Evolutionary conservation across 2,329 filamentous ascomycete genomes (phyloP).

Genomic region (Colletotrichum chlorophyti): DNA sequence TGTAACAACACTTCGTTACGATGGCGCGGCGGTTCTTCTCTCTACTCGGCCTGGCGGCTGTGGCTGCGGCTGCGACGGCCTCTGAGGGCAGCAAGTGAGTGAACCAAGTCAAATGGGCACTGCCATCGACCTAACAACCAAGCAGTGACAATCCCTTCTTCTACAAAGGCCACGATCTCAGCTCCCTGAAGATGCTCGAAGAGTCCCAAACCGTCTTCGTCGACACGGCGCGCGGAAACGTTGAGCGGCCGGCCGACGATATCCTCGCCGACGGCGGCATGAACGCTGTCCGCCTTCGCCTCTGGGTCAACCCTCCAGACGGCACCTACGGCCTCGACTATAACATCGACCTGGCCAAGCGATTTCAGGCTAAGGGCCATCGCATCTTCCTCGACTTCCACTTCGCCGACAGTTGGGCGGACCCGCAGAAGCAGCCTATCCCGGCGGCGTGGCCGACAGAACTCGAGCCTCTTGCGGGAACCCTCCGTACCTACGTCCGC

Average conservation of each 20-base stretch:
- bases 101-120: background rate
- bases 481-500: constrained; percentile 41
- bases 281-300: constrained; percentile 23
- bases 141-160: constrained; percentile 12
- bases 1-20: constrained; percentile 4
- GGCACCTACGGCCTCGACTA: constrained; percentile 27
- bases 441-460: constrained; percentile 42
- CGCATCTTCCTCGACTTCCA: constrained; percentile 45
- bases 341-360: constrained; percentile 39
- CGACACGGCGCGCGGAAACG: constrained; percentile 20
- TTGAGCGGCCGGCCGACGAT: constrained; percentile 17
- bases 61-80: constrained; percentile 6
- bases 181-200: constrained; percentile 25
- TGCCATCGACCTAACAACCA: background rate
- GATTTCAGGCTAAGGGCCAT: constrained; percentile 41
- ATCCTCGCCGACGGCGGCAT: constrained; percentile 26
- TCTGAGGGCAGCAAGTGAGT: constrained; percentile 12
- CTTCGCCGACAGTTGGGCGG: constrained; percentile 41
- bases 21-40: constrained; percentile 5
- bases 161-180: constrained; percentile 26
- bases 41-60: constrained; percentile 16
- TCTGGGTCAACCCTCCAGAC: constrained; percentile 23
- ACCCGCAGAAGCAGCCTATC: constrained; percentile 41
- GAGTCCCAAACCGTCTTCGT: constrained; percentile 19
- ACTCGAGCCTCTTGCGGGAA: constrained; percentile 36